Percentiles rank a stretch among this genome's conserved stretches.
These are phyloP conservation scores for Metschnikowia baotianmanensis DNA, from an alignment of 805 yeast genomes.

Conservation along the genomic window DNA sequence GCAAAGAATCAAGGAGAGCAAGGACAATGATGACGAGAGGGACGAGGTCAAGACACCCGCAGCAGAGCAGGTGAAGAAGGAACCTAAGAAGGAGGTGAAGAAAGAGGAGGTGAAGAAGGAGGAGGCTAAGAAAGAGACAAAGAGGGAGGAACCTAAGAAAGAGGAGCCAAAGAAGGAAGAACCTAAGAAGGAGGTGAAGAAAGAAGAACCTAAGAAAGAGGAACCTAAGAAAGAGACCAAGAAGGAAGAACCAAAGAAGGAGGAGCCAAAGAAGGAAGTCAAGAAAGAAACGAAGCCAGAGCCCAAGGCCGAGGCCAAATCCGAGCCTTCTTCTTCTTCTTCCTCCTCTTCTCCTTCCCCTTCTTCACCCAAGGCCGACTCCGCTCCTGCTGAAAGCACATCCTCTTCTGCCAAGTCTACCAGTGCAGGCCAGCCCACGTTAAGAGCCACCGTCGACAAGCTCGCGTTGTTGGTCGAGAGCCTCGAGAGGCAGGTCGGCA, in stretches of 20 bases:
- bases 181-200: conserved; percentile 10
- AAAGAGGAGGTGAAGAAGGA: conserved; percentile 2
- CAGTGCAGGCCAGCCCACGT: conserved; percentile 42
- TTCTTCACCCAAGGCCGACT: conserved; percentile 3
- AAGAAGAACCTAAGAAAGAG: too few species aligned
- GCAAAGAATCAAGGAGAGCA: conserved; percentile 18
- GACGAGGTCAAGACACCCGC: conserved; percentile 37
- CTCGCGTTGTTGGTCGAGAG: conserved; percentile 55
- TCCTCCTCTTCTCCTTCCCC: conserved; percentile 6
- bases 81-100: background rate
- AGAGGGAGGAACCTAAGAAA: background rate
- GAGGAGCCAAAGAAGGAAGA: conserved; percentile 5
- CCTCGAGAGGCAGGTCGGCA: conserved; percentile 55
- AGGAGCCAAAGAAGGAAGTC: conserved; percentile 7
- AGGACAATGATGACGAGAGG: conserved; percentile 38
- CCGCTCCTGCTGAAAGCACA: conserved; percentile 9
- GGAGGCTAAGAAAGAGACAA: conserved; percentile 10
- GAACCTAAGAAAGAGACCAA: conserved; percentile 12
- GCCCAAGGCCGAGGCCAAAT: conserved; percentile 8
- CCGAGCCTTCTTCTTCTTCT: conserved; percentile 9
- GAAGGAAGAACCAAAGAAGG: background rate
- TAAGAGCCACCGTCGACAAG: conserved; percentile 70
- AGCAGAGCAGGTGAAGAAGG: conserved; percentile 3
- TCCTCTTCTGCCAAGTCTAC: conserved; percentile 7
- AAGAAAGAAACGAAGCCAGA: conserved; percentile 13